These are phyloP conservation scores for Jaapia argillacea DNA, from an alignment of 768 basidiomycete species.

Conservation along the genomic window DNA sequence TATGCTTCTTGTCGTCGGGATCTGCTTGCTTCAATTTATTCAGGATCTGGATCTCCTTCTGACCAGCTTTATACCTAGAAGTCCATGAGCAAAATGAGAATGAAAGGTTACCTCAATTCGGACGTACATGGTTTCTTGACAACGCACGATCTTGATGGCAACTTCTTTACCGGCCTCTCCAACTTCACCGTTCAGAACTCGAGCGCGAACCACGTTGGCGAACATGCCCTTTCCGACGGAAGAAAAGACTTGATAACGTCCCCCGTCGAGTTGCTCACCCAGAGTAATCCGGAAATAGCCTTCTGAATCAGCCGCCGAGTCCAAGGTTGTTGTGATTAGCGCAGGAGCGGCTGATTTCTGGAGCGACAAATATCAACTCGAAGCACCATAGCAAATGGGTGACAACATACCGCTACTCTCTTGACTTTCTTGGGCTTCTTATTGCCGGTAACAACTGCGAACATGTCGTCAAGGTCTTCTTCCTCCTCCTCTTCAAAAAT, in stretches of 20 bases:
- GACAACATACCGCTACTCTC: slow-evolving; percentile 35
- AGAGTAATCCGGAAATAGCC: slow-evolving; percentile 94
- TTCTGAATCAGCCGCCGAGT: slow-evolving; percentile 88
- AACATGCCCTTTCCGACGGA: slow-evolving; percentile 99
- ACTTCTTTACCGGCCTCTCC: slow-evolving; percentile 62
- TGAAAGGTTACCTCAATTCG: slow-evolving; percentile 1
- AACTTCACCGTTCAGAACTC: slow-evolving; percentile 58
- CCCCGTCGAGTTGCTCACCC: slow-evolving; percentile 88
- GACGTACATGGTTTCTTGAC: slow-evolving; percentile 92
- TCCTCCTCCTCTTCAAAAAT: slow-evolving; percentile 42
- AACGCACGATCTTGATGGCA: slow-evolving; percentile 94
- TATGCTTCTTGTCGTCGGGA: slow-evolving; percentile 93
- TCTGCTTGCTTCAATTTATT: slow-evolving; percentile 82
- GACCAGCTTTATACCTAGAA: slow-evolving; percentile 84
- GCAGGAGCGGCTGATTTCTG: slow-evolving; percentile 48
- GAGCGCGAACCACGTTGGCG: slow-evolving; percentile 89
- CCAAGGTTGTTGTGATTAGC: slow-evolving; percentile 67
- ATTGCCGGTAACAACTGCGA: slow-evolving; percentile 50
- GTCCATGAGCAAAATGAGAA: slow-evolving; percentile 3
- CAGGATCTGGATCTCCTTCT: slow-evolving; percentile 87
- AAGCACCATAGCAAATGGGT: background rate
- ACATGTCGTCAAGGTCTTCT: slow-evolving; percentile 86
- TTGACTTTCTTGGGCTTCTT: slow-evolving; percentile 56
- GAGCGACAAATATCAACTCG: background rate
- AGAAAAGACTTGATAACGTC: slow-evolving; percentile 90